Base-by-base conservation (phyloP, 2,329 filamentous ascomycete genomes). In the Alternaria ethzedia region DNA sequence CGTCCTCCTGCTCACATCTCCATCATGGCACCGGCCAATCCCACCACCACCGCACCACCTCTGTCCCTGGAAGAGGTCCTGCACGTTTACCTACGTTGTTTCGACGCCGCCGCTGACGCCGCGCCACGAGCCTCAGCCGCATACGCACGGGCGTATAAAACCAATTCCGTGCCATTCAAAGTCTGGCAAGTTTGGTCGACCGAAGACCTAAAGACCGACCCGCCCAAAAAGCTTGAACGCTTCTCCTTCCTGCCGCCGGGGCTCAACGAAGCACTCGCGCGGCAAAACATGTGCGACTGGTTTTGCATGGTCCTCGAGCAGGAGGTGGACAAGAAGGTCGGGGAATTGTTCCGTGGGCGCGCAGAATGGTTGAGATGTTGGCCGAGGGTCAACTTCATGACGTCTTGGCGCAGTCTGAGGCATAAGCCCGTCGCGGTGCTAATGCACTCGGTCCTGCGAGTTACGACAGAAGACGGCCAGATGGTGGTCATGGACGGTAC, bases 401-500 rank as follows among this genome's bases (percentile, higher is more conserved):
- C 57, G n/a, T 15, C 54, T 15, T 46, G 9, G 11, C 32, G 41
- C n/a, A 10, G 20, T 25, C 36, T 41, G 36, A 41, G 21, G 17
- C 13, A 8, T 10, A 15, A 8, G 32, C n/a, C 43, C 54, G 59
- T 47, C n/a, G 21, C 6, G 6, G 46, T 54, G 25, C 28, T 46
- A 3, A 6, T 41, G n/a, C 63, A 66, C 45, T 65, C 64, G 13
- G 55, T 64, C 8, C 28, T 67, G 4, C 11, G 49, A 6, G 36
- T 63, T 5, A 51, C 50, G 11, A 52, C 21, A 8, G 23, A 9
- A 3, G 26, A 57, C 30, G 62, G 54, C 28, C 28, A 20, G 13
- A 15, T 23, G 5, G 17, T 49, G 23, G 25, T 67, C 12, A 54
- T 69, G 49, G 66, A 63, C 41, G 59, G 63, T 4, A 66, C 57